Conservation (phyloP, 306 rosid genomes). For the Carpinus fangiana region DNA sequence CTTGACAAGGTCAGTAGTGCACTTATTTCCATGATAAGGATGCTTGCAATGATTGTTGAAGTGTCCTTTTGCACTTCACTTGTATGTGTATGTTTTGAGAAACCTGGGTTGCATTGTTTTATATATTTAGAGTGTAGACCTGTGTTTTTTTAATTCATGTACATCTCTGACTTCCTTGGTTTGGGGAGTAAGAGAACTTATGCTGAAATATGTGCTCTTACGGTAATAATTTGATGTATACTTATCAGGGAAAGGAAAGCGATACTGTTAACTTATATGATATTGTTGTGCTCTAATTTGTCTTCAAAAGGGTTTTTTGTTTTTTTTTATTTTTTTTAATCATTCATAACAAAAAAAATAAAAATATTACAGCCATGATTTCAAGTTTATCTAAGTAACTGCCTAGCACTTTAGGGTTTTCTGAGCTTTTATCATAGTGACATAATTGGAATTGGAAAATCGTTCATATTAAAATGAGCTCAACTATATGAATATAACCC, state of each 20-base stretch:
- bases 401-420: not conserved
- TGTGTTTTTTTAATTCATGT: not conserved
- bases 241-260: not conserved
- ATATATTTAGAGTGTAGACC: not conserved
- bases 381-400: not conserved
- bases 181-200: not conserved
- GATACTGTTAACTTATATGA: not conserved
- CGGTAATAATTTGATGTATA: not conserved
- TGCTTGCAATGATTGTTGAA: conserved; percentile 6
- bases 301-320: not conserved
- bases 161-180: not conserved
- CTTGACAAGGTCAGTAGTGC: conserved; percentile 78
- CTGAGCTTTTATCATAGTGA: not conserved
- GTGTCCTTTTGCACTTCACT: conserved; percentile 16
- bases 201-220: not conserved
- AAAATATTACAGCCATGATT: not conserved
- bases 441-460: not conserved
- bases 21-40: not conserved
- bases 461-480: not conserved
- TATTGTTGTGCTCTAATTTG: not conserved
- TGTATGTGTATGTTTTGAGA: conserved; percentile 14
- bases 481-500: not conserved
- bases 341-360: no score
- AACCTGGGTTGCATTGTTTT: not conserved
- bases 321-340: no score